A percentile compares a stretch with the other conserved stretches of the same genome.
phyloP scores from a whole-genome alignment of 768 basidiomycete species.

The Hericium coralloides region DNA sequence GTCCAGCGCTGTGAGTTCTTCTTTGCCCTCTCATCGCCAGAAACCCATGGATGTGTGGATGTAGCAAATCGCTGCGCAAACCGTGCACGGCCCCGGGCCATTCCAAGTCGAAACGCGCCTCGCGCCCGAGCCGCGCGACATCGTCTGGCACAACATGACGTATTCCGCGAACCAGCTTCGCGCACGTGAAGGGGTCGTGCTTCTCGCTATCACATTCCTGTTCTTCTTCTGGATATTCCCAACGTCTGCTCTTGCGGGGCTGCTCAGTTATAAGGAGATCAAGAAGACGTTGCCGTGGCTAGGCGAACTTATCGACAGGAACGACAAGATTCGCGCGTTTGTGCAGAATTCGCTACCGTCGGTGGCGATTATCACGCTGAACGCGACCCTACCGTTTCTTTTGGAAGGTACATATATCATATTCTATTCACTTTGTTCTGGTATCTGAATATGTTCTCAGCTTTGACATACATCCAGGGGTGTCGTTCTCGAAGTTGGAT shows the following conservation, averaged over 20 bases:
- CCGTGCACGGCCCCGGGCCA: conserved; percentile 65
- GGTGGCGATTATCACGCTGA: conserved; percentile 83
- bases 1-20: conserved; percentile 69
- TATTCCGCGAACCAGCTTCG: conserved; percentile 49
- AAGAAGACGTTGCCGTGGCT: conserved; percentile 87
- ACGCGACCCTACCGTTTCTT: conserved; percentile 81
- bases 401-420: conserved; percentile 57
- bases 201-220: conserved; percentile 58
- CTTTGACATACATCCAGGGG: conserved; percentile 85
- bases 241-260: conserved; percentile 74
- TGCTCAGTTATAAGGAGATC: conserved; percentile 91
- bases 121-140: conserved; percentile 92
- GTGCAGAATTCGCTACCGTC: conserved; percentile 94
- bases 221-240: conserved; percentile 92
- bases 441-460: conserved; percentile 19
- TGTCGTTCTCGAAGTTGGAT: conserved; percentile 86
- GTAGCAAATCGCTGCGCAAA: conserved; percentile 84
- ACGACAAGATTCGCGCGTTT: conserved; percentile 71
- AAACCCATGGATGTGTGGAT: not conserved
- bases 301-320: conserved; percentile 73
- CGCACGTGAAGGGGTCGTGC: conserved; percentile 64
- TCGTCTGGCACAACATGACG: conserved; percentile 88
- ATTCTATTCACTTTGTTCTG: too few relatives aligned
- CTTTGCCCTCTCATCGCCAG: not conserved
- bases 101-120: conserved; percentile 57